Base-by-base conservation (phyloP, 441 rosid genomes). In the Pelargonium citronellum region DNA sequence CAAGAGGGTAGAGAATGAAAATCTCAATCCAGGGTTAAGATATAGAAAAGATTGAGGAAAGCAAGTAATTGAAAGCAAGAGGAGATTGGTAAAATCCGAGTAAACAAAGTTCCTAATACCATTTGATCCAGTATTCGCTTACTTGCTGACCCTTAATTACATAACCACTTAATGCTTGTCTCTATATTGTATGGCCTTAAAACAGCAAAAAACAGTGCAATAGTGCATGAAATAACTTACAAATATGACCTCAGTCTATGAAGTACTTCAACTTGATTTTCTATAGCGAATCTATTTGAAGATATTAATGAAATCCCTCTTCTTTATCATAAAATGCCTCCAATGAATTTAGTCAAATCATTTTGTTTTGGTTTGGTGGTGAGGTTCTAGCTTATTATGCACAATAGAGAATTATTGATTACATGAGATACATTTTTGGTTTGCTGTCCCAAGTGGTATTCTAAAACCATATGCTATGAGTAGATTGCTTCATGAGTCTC, bases 61-160 rank as follows among this genome's bases (percentile, higher is more conserved):
- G 10, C 44, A 41, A 41, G 37, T 30, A 30, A 30, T 30, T 3
- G 37, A 4, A 30, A 3, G 37, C 37, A 0, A 0, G 24, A 16
- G 24, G 17, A 55, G 24, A 7, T 55, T 16, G 63, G 27, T 58
- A 58, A 24, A 58, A 58, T 6, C 61, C 3, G 30, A 58, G 63
- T 30, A 58, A 58, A 58, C 30, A 58, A 58, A 4, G 27, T 24
- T 58, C 30, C 20, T 58, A 8, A 58, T 17, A 7, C 20, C 63
- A 58, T 19, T 20, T 58, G 10, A 58, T 44, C 49, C 49, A 44
- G 13, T 44, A 58, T 58, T 58, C 3, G 8, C 11, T 20, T 19
- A 1, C 13, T 58, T 58, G 30, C 63, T 58, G 63, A 58, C 30
- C 63, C 63, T n/a, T 58, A 58, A 58, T 58, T 58, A 19, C 63